phyloP scores from a whole-genome alignment of 2,329 filamentous ascomycete species.

The Leptographium galeiforme region DNA sequence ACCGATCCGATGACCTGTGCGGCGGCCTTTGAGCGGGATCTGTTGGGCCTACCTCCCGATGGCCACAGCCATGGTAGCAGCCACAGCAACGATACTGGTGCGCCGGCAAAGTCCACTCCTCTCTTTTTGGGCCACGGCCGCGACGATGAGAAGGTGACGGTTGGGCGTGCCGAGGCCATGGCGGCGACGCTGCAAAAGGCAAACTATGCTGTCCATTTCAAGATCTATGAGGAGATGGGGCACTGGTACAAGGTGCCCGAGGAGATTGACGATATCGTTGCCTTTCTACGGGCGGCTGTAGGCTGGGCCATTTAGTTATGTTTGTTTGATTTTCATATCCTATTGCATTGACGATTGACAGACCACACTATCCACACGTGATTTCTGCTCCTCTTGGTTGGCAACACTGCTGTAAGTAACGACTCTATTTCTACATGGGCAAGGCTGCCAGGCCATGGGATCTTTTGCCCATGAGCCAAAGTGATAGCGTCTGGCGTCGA shows the following conservation, averaged over 20 bases:
- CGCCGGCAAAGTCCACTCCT: conserved; percentile 16
- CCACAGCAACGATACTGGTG: not conserved
- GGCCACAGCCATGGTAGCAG: not conserved
- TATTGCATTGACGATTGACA: too few relatives aligned
- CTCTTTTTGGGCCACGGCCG: conserved; percentile 30
- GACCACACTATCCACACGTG: too few relatives aligned
- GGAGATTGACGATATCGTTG: conserved; percentile 31
- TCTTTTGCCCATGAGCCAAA: too few relatives aligned
- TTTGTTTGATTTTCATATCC: too few relatives aligned
- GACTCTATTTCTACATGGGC: too few relatives aligned
- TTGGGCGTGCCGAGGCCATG: conserved; percentile 19
- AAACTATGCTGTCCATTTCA: conserved; percentile 24
- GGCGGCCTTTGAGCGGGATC: not conserved
- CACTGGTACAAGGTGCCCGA: conserved; percentile 37
- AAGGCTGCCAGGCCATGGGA: too few relatives aligned
- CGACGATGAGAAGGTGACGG: conserved; percentile 24
- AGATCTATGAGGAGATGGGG: conserved; percentile 24
- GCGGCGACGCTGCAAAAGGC: conserved; percentile 16
- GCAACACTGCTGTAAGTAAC: too few relatives aligned
- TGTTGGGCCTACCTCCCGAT: not conserved
- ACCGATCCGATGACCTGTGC: not conserved
- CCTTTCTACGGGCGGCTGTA: conserved; percentile 13
- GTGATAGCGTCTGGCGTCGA: too few relatives aligned
- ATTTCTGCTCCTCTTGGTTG: too few relatives aligned
- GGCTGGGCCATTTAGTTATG: too few relatives aligned